Evolutionary conservation across 257 asterid species (phyloP).

Genomic region (Rubia yunnanensis): DNA sequence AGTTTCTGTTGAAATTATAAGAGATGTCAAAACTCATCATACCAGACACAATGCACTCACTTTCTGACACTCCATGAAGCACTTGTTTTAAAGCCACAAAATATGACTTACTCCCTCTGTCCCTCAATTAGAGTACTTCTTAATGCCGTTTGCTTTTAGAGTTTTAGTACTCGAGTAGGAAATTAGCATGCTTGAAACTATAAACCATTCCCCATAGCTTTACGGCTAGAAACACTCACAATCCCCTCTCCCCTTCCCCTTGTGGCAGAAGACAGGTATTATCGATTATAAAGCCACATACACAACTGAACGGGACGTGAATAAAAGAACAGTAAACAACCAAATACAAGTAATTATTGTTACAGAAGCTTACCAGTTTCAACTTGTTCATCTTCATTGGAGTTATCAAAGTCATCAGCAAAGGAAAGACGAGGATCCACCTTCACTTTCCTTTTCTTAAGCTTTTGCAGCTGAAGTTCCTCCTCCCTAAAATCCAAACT

Average conservation of each 20-base stretch:
- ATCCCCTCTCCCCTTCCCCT: neutral
- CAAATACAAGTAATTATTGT: neutral
- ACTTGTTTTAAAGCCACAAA: neutral
- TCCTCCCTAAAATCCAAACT: conserved; percentile 57
- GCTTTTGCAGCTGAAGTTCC: conserved; percentile 86
- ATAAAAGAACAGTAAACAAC: neutral
- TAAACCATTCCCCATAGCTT: neutral
- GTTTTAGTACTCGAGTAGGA: neutral
- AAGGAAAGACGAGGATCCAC: conserved; percentile 91
- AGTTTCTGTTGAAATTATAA: conserved; percentile 27
- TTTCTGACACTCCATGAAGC: neutral
- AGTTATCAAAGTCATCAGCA: conserved; percentile 73
- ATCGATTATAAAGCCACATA: neutral
- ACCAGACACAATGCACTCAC: neutral
- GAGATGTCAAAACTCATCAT: neutral
- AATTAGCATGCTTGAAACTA: neutral
- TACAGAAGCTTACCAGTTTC: conserved; percentile 40
- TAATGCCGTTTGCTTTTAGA: too few relatives aligned
- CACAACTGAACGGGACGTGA: neutral
- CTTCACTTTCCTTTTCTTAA: conserved; percentile 79
- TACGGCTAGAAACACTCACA: neutral
- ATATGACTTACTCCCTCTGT: neutral
- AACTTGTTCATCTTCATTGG: conserved; percentile 62
- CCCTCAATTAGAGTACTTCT: neutral
- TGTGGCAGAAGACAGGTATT: neutral